Percentiles rank a stretch among this genome's conserved stretches.
Evolutionary conservation across 2,329 filamentous ascomycete genomes (phyloP).

Genomic region (Coleophoma eucalyptorum): DNA sequence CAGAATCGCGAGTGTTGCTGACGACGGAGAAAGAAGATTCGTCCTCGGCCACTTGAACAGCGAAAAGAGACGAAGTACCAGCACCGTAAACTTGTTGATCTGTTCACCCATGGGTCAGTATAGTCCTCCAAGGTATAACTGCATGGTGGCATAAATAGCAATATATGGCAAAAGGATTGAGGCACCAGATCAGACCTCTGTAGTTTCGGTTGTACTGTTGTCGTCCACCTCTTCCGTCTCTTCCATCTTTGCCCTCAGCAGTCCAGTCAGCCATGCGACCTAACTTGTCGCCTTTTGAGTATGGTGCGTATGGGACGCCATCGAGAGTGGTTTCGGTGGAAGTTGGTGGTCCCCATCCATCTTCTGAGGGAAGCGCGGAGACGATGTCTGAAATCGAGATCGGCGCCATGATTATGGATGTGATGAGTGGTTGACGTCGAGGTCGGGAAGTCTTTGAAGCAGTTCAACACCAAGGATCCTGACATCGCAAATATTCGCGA

Average conservation of each 20-base stretch:
- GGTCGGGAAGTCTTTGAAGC: background rate
- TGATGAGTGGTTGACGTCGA: slow-evolving; percentile 3
- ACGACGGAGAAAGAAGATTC: slow-evolving; percentile 98
- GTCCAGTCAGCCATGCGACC: slow-evolving; percentile 99
- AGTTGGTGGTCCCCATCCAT: slow-evolving; percentile 83
- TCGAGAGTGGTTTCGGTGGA: slow-evolving; percentile 85
- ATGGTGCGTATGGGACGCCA: slow-evolving; percentile 95
- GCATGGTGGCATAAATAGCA: background rate
- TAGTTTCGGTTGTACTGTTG: slow-evolving; percentile 91
- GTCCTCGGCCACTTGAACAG: slow-evolving; percentile 87
- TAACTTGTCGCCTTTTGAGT: slow-evolving; percentile 97
- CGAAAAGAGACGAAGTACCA: slow-evolving; percentile 81
- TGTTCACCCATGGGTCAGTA: slow-evolving; percentile 31
- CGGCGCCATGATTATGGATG: slow-evolving; percentile 40
- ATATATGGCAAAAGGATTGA: slow-evolving; percentile 9
- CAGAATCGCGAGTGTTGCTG: slow-evolving; percentile 85
- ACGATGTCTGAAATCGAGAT: slow-evolving; percentile 63
- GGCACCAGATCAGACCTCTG: slow-evolving; percentile 60
- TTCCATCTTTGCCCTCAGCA: slow-evolving; percentile 77
- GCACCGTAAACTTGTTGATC: slow-evolving; percentile 97
- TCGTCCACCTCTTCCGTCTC: slow-evolving; percentile 69
- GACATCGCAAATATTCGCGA: slow-evolving; percentile 4
- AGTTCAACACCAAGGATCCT: background rate
- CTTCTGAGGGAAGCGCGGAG: slow-evolving; percentile 67
- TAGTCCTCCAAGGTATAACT: slow-evolving; percentile 3